Evolutionary conservation across 805 yeast species (phyloP).

Genomic region (Ogataea sp.): DNA sequence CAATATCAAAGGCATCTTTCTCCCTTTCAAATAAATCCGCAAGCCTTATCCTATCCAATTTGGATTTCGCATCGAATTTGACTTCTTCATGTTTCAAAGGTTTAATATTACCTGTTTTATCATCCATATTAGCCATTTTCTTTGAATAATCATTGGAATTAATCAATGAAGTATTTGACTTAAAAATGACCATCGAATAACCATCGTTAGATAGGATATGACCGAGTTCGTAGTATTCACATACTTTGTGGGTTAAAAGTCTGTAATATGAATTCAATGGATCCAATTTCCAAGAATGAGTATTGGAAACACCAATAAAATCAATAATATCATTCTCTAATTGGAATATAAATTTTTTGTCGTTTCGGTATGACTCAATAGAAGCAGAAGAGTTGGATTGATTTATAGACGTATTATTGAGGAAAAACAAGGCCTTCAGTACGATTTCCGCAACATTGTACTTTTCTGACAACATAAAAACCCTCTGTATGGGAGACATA

Average conservation of each 20-base stretch:
- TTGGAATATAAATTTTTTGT: slow-evolving; percentile 40
- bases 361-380: slow-evolving; percentile 11
- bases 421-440: slow-evolving; percentile 21
- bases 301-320: slow-evolving; percentile 33
- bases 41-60: slow-evolving; percentile 22
- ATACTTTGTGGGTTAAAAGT: slow-evolving; percentile 59
- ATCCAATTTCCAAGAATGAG: slow-evolving; percentile 34
- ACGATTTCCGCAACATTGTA: slow-evolving; percentile 22
- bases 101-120: slow-evolving; percentile 21
- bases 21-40: slow-evolving; percentile 16
- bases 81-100: slow-evolving; percentile 23
- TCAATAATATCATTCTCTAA: slow-evolving; percentile 39
- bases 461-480: background rate
- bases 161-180: slow-evolving; percentile 27
- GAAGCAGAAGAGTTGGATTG: background rate
- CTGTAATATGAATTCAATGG: slow-evolving; percentile 66
- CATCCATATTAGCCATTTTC: slow-evolving; percentile 21
- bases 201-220: slow-evolving; percentile 50
- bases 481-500: too few relatives aligned
- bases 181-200: slow-evolving; percentile 33
- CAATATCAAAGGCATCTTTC: slow-evolving; percentile 4
- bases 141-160: slow-evolving; percentile 27
- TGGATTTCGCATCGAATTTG: slow-evolving; percentile 23
- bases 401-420: slow-evolving; percentile 12
- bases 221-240: slow-evolving; percentile 55